Conservation (phyloP, 2,329 filamentous ascomycete genomes). For the Calonectria hawksworthii region DNA sequence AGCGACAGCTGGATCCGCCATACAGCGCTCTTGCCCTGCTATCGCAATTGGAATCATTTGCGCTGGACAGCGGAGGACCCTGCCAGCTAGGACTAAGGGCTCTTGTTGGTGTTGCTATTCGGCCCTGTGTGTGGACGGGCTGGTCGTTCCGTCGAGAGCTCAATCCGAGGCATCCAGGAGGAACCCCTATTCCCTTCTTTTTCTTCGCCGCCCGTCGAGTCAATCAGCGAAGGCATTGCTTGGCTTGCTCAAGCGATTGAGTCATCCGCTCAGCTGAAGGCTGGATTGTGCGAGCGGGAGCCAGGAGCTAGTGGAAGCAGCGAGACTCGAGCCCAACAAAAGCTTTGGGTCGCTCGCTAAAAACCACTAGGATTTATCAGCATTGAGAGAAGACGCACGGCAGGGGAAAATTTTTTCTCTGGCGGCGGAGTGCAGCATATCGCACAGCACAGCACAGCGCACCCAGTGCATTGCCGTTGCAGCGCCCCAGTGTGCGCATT, state of each 20-base stretch:
- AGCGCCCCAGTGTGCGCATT: conserved; percentile 34
- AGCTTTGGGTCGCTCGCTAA: conserved; percentile 35
- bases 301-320: conserved; percentile 26
- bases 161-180: conserved; percentile 10
- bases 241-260: conserved; percentile 36
- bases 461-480: conserved; percentile 38
- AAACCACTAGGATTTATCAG: conserved; percentile 36
- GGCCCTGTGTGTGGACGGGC: conserved; percentile 33
- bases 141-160: conserved; percentile 27
- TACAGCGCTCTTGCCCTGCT: conserved; percentile 21
- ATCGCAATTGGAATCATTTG: conserved; percentile 18
- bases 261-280: conserved; percentile 40
- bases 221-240: conserved; percentile 23
- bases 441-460: conserved; percentile 26
- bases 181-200: background rate
- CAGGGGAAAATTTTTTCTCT: conserved; percentile 24
- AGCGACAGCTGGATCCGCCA: conserved; percentile 31
- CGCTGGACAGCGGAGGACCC: conserved; percentile 5
- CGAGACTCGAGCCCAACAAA: conserved; percentile 36
- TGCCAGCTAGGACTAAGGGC: background rate
- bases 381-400: conserved; percentile 29
- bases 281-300: conserved; percentile 29
- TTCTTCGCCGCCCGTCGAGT: conserved; percentile 2
- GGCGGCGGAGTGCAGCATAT: conserved; percentile 19
- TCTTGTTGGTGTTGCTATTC: conserved; percentile 34